These are phyloP conservation scores for Creolimax fragrantissima DNA, from an alignment of 78 protist genomes.

Conservation along the genomic window DNA sequence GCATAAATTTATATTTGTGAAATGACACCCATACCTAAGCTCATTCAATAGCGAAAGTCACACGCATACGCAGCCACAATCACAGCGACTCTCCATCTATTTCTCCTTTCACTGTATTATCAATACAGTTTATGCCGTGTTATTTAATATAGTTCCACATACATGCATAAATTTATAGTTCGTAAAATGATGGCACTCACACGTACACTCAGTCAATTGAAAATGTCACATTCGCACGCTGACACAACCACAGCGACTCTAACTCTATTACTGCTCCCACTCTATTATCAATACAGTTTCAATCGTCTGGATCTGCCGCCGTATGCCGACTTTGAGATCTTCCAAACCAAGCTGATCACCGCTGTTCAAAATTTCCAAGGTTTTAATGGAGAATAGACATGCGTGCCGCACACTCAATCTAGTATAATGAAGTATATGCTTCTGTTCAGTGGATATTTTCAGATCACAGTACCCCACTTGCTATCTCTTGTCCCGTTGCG, in stretches of 20 bases:
- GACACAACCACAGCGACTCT: no score
- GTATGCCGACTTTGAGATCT: neutral
- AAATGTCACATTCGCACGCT: no score
- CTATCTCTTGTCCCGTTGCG: no score
- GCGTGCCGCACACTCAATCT: neutral
- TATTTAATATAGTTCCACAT: neutral
- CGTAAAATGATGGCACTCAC: no score
- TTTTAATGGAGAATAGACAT: neutral
- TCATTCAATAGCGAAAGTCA: no score
- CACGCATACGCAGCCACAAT: no score
- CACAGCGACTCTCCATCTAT: no score
- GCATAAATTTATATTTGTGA: neutral
- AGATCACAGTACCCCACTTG: no score
- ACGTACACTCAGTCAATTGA: no score
- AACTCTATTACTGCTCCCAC: no score
- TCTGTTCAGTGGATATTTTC: no score
- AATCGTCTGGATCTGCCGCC: slow-evolving; percentile 7
- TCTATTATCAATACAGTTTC: slow-evolving; percentile 3
- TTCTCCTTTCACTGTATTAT: neutral
- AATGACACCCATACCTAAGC: neutral
- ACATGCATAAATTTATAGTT: neutral
- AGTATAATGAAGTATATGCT: no score
- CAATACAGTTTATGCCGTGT: neutral
- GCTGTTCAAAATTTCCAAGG: neutral
- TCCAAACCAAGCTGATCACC: neutral